Conservation (phyloP, 2,329 filamentous ascomycete species). For the Cryoendolithus antarcticus region DNA sequence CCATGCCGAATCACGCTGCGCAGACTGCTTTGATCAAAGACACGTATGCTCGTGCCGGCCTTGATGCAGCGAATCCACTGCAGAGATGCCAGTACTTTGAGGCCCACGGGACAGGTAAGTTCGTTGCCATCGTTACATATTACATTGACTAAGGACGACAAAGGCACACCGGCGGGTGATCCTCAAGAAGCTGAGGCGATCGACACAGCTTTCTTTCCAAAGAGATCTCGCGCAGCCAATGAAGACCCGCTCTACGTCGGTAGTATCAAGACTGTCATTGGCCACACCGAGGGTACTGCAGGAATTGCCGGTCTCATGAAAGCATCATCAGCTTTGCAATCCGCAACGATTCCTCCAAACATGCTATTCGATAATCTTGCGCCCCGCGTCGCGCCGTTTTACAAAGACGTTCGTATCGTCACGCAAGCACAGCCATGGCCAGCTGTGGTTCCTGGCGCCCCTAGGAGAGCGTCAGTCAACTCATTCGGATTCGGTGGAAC, state of each 20-base stretch:
- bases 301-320: conserved; percentile 14
- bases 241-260: conserved; percentile 12
- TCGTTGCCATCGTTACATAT: too few relatives aligned
- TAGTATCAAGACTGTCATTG: conserved; percentile 17
- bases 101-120: conserved; percentile 17
- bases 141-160: too few relatives aligned
- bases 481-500: conserved; percentile 18
- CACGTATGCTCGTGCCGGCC: conserved; percentile 25
- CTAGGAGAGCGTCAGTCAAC: conserved; percentile 10
- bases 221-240: background rate
- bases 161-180: conserved; percentile 20
- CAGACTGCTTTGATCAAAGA: conserved; percentile 26
- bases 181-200: conserved; percentile 17
- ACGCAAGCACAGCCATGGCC: conserved; percentile 20
- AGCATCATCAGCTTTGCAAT: conserved; percentile 15
- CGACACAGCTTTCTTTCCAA: conserved; percentile 5
- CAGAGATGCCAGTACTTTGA: conserved; percentile 10
- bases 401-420: conserved; percentile 10
- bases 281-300: conserved; percentile 9
- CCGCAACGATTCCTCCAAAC: conserved; percentile 15
- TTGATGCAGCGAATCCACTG: conserved; percentile 13
- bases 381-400: conserved; percentile 17
- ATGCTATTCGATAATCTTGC: conserved; percentile 14
- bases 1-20: conserved; percentile 24
- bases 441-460: conserved; percentile 1